A percentile compares a stretch with the other conserved stretches of the same genome.
phyloP scores from a whole-genome alignment of 371 early-diverging fungal species.

The Mortierella sp. region DNA sequence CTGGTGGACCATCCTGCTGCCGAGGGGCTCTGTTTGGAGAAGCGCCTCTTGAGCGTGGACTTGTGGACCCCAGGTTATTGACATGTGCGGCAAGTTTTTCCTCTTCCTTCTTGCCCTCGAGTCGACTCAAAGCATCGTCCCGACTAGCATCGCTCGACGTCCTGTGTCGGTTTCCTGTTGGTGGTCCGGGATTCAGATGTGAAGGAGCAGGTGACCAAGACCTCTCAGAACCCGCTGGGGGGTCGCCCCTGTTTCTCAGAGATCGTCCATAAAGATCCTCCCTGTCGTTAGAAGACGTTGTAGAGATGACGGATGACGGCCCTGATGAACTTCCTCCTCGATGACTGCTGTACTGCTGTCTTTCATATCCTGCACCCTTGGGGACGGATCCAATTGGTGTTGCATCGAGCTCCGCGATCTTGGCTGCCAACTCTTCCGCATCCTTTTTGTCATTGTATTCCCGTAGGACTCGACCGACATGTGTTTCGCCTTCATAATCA shows the following conservation, averaged over 20 bases:
- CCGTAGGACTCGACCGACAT: slow-evolving; percentile 62
- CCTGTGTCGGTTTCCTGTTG: slow-evolving; percentile 19
- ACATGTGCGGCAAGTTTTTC: slow-evolving; percentile 39
- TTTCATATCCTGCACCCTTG: slow-evolving; percentile 16
- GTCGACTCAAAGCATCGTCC: slow-evolving; percentile 44
- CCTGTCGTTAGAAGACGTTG: slow-evolving; percentile 21
- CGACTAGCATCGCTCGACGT: slow-evolving; percentile 46
- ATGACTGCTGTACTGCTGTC: slow-evolving; percentile 16
- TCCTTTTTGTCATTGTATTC: slow-evolving; percentile 63
- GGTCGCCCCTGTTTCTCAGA: slow-evolving; percentile 23
- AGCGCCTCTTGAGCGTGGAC: slow-evolving; percentile 32
- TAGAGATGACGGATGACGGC: slow-evolving; percentile 17
- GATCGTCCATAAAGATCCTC: slow-evolving; percentile 42
- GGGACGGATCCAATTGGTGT: slow-evolving; percentile 25
- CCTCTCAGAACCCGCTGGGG: slow-evolving; percentile 7
- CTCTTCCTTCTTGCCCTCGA: slow-evolving; percentile 40
- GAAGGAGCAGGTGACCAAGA: slow-evolving; percentile 23
- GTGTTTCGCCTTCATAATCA: slow-evolving; percentile 68
- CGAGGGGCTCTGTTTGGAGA: slow-evolving; percentile 25
- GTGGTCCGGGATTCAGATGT: slow-evolving; percentile 5
- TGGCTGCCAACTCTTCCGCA: slow-evolving; percentile 37
- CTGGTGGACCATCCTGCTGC: slow-evolving; percentile 8
- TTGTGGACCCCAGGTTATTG: slow-evolving; percentile 47
- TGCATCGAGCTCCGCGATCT: slow-evolving; percentile 50
- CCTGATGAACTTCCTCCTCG: slow-evolving; percentile 7